phyloP scores from a whole-genome alignment of 106 monocot genomes.

The Dendrobium officinale region DNA sequence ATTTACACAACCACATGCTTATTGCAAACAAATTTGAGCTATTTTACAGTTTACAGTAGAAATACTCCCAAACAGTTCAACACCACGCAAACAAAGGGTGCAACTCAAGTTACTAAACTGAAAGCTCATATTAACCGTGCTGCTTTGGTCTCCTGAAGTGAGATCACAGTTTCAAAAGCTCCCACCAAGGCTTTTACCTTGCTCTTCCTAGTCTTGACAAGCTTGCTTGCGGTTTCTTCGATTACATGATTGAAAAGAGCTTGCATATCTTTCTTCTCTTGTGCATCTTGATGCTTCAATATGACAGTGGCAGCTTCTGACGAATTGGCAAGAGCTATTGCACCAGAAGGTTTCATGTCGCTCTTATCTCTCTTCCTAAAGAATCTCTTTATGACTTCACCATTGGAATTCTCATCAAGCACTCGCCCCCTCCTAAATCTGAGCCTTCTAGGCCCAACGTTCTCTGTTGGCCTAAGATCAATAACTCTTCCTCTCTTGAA shows the following conservation, averaged over 20 bases:
- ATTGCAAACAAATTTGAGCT: background rate
- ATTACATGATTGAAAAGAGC: conserved; percentile 70
- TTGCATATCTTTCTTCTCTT: conserved; percentile 55
- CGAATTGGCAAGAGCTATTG: background rate
- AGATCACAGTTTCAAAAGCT: conserved; percentile 94
- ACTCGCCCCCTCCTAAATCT: conserved; percentile 46
- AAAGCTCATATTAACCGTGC: background rate
- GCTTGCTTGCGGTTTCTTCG: conserved; percentile 85
- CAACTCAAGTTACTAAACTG: background rate
- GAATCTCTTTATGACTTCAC: conserved; percentile 18
- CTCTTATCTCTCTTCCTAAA: conserved; percentile 21
- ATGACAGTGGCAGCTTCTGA: conserved; percentile 28
- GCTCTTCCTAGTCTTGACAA: conserved; percentile 77
- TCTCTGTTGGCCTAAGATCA: conserved; percentile 35
- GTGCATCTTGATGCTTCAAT: conserved; percentile 60
- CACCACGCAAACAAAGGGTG: background rate
- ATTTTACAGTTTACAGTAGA: background rate
- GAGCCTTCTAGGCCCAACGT: conserved; percentile 37
- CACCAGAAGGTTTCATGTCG: background rate
- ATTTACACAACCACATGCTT: background rate
- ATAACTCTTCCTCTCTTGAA: conserved; percentile 59
- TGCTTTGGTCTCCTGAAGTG: conserved; percentile 54
- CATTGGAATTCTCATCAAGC: conserved; percentile 8
- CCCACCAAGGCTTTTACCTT: conserved; percentile 96
- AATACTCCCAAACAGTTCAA: background rate